Evolutionary conservation across 2,329 filamentous ascomycete genomes (phyloP), one percentile per base, ranked within the genome.

Genomic region (Trichoderma sp.): DNA sequence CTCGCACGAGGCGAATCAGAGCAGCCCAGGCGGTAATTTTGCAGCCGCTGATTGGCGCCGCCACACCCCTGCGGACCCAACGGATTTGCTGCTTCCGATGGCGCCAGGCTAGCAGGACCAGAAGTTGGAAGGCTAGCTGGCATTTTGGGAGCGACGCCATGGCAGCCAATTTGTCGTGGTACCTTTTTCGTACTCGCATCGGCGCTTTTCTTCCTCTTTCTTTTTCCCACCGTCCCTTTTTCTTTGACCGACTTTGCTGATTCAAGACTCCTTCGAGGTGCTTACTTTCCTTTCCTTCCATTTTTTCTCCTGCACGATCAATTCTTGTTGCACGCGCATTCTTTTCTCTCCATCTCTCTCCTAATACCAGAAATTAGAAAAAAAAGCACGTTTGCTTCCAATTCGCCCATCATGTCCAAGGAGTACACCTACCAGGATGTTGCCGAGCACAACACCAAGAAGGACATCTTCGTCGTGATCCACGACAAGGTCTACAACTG

Each of bases 401-500:
- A 68, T 28, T 63, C 65, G 54, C 66, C 68, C 74, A 76, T 75
- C 72, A 79, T 79, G 76, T 77, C 78, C 32, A 73, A 78, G 73
- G 84, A 88, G 77, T 87, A 90, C 83, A 96, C 91, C 76, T 92
- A 89, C 83, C 85, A 90, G 77, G 92, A 97, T 81, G 88, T 97
- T 82, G 86, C 91, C 72, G 88, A 89, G 83, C 93, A 97, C 87
- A 92, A 91, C 84, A 90, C 87, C 82, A 97, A 97, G 90, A 97
- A 94, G 87, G 94, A 98, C 81, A 85, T 97, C 73, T 97, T 87
- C 84, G 80, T 97, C 77, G 91, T 97, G 72, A 89, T 99, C 76
- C 93, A 98, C 84, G 94, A 97, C 83, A 97, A 97, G 86, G 90
- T 99, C 84, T 99, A 98, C 88, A 89, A 98, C 81, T 82, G 86